A percentile compares a stretch with the other conserved stretches of the same genome.
Conservation (phyloP, 108 stramenopile species). For the Cyclotella choctawhatcheeana region DNA sequence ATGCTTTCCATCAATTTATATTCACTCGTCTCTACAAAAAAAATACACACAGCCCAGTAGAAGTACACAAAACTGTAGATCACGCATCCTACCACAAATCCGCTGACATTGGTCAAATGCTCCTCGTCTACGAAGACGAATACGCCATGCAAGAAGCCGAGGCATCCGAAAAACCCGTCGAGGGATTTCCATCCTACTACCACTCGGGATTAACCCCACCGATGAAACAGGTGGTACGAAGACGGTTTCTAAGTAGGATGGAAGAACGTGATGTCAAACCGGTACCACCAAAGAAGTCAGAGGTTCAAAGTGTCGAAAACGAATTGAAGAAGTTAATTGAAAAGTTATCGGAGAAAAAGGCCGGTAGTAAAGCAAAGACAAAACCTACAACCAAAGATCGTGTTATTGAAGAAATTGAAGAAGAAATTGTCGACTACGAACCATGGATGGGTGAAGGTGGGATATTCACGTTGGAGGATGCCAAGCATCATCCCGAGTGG, state of each 20-base stretch:
- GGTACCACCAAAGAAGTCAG: constrained; percentile 62
- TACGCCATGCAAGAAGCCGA: constrained; percentile 89
- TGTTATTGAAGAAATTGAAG: constrained; percentile 78
- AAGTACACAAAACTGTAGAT: constrained; percentile 93
- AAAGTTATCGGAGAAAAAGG: constrained; percentile 47
- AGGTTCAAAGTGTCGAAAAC: constrained; percentile 71
- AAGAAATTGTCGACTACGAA: constrained; percentile 86
- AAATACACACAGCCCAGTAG: constrained; percentile 83
- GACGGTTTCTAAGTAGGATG: constrained; percentile 63
- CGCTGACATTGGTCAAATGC: constrained; percentile 91
- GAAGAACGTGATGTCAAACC: constrained; percentile 70
- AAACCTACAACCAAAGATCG: constrained; percentile 50
- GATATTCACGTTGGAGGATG: constrained; percentile 55
- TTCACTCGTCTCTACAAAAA: background rate
- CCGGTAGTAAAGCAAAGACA: constrained; percentile 43
- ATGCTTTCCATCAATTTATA: background rate
- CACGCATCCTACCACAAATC: constrained; percentile 91
- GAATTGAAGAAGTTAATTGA: constrained; percentile 72
- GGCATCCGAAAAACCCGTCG: constrained; percentile 54
- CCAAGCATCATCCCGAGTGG: constrained; percentile 76
- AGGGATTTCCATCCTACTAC: constrained; percentile 76
- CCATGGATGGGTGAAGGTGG: constrained; percentile 89
- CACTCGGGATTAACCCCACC: constrained; percentile 90
- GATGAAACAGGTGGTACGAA: constrained; percentile 81
- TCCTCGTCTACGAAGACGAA: constrained; percentile 91